Evolutionary conservation across 495 filamentous ascomycete species (phyloP).

Genomic region (Wilcoxina mikolae): DNA sequence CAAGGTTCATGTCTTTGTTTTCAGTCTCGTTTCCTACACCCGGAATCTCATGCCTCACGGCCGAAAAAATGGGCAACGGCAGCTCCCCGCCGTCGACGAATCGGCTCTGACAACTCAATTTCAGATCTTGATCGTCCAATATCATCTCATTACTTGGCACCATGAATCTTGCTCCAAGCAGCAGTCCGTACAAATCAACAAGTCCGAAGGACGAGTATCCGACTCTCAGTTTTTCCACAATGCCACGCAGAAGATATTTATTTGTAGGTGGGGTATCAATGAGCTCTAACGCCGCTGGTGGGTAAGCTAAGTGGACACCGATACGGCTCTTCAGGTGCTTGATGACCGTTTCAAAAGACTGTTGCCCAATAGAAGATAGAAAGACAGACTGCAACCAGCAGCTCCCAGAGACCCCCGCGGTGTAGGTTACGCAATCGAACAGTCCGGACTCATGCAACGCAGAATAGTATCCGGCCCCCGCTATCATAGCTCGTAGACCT

Average conservation of each 20-base stretch:
- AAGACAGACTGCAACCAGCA: conserved; percentile 90
- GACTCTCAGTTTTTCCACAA: conserved; percentile 79
- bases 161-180: conserved; percentile 67
- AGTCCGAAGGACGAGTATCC: conserved; percentile 73
- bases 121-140: conserved; percentile 62
- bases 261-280: conserved; percentile 74
- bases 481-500: conserved; percentile 75
- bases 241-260: conserved; percentile 72
- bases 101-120: conserved; percentile 65
- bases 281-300: conserved; percentile 61
- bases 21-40: conserved; percentile 36
- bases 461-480: conserved; percentile 69
- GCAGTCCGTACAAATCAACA: conserved; percentile 79
- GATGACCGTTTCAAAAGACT: conserved; percentile 50
- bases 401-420: conserved; percentile 83
- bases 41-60: conserved; percentile 93
- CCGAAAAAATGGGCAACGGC: conserved; percentile 86
- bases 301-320: conserved; percentile 79
- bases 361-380: conserved; percentile 61
- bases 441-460: conserved; percentile 70
- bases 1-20: conserved; percentile 34
- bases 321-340: conserved; percentile 75
- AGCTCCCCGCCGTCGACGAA: conserved; percentile 61
- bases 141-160: conserved; percentile 72
- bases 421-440: conserved; percentile 87